Evolutionary conservation across 345 rosid genomes (phyloP).

Genomic region (Diplotaxis tenuifolia): DNA sequence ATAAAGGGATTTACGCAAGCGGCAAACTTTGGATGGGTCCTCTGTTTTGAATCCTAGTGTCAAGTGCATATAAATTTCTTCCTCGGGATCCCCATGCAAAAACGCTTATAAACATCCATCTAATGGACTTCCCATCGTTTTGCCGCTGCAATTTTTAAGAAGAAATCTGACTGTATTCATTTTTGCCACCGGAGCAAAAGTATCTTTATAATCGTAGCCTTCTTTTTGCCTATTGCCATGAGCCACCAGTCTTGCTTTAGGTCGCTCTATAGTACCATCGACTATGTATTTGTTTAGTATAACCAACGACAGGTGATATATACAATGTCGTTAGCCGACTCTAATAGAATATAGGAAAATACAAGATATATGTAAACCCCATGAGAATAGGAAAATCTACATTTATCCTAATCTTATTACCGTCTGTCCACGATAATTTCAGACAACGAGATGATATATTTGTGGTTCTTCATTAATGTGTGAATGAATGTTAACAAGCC

Average conservation of each 20-base stretch:
- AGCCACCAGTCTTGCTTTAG: too few relatives aligned
- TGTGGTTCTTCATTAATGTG: not conserved
- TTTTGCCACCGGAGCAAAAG: too few relatives aligned
- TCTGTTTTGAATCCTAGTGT: not conserved
- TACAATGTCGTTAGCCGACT: too few relatives aligned
- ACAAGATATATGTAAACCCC: too few relatives aligned
- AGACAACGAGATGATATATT: not conserved
- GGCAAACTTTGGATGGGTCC: not conserved
- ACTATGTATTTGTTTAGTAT: too few relatives aligned
- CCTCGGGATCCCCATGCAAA: not conserved
- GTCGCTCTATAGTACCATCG: too few relatives aligned
- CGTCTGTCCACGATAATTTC: not conserved
- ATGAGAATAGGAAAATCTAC: too few relatives aligned
- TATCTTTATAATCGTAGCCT: too few relatives aligned
- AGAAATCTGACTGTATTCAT: not conserved
- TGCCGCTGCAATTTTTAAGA: not conserved
- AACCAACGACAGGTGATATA: too few relatives aligned
- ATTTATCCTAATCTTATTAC: too few relatives aligned
- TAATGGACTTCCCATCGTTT: not conserved
- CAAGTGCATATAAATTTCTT: not conserved
- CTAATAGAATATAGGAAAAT: too few relatives aligned
- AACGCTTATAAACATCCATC: not conserved
- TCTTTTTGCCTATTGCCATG: too few relatives aligned
- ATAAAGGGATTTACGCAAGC: not conserved
- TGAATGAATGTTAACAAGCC: not conserved